phyloP scores from a whole-genome alignment of 1,284 basidiomycete species.

The Leccinum subatratum region DNA sequence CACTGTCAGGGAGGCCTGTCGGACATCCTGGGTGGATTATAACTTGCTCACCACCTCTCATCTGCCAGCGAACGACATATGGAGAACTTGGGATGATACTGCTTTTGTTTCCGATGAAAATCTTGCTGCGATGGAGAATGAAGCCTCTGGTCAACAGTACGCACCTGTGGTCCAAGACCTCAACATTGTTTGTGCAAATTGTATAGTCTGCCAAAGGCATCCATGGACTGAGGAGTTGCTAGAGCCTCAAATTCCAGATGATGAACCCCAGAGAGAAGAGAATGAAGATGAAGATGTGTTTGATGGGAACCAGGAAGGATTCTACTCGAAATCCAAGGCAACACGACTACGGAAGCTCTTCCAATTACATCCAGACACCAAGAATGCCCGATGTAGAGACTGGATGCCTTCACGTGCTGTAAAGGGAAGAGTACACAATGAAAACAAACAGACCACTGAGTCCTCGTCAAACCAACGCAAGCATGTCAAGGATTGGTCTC shows the following conservation, averaged over 20 bases:
- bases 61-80: not conserved
- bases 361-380: not conserved
- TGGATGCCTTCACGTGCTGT: not conserved
- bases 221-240: not conserved
- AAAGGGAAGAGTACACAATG: not conserved
- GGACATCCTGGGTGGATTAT: not conserved
- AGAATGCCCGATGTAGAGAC: not conserved
- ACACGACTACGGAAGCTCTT: not conserved
- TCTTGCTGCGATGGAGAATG: not conserved
- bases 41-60: not conserved
- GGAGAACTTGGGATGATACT: not conserved
- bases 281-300: not conserved
- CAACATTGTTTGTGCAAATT: not conserved
- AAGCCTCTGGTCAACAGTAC: conserved; percentile 1
- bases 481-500: conserved; percentile 1
- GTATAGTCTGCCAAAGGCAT: not conserved
- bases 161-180: not conserved
- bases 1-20: not conserved
- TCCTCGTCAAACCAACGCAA: not conserved
- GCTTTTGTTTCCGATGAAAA: not conserved
- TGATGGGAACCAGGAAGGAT: not conserved
- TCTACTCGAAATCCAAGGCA: not conserved
- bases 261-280: not conserved
- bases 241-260: not conserved
- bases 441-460: no score